Evolutionary conservation across 1,284 basidiomycete species (phyloP).

Genomic region (Grifola frondosa): DNA sequence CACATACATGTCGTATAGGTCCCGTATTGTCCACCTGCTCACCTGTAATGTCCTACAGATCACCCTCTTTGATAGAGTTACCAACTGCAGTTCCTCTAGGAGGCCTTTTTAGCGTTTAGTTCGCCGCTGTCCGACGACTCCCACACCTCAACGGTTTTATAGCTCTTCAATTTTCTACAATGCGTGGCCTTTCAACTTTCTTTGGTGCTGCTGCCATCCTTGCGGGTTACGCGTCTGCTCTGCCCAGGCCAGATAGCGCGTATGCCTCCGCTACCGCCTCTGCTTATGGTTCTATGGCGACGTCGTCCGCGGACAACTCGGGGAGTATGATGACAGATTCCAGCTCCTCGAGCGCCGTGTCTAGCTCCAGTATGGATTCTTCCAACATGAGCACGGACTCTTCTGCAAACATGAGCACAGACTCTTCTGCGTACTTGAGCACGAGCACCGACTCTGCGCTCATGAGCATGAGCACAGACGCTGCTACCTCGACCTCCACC

Average conservation of each 20-base stretch:
- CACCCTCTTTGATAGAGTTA: constrained; percentile 73
- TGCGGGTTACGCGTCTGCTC: constrained; percentile 49
- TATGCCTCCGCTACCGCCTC: constrained; percentile 23
- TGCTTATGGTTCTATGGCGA: constrained; percentile 5
- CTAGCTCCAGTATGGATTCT: constrained; percentile 1
- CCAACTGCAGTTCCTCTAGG: constrained; percentile 53
- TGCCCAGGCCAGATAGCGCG: constrained; percentile 46
- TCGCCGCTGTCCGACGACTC: constrained; percentile 40
- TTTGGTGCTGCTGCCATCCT: constrained; percentile 52
- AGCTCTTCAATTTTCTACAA: constrained; percentile 40
- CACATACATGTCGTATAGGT: too few species aligned
- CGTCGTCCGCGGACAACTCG: constrained; percentile 5
- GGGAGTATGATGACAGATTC: constrained; percentile 2
- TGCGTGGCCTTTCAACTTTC: constrained; percentile 55
- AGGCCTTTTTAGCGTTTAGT: constrained; percentile 44
- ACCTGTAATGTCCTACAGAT: too few species aligned
- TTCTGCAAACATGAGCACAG: constrained; percentile 3
- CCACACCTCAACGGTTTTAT: constrained; percentile 49
- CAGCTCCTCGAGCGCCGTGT: constrained; percentile 3
- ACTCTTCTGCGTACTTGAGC: constrained; percentile 33
- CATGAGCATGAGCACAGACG: constrained; percentile 6
- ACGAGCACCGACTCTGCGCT: constrained; percentile 10
- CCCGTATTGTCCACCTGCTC: too few species aligned
- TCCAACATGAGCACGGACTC: constrained; percentile 2
- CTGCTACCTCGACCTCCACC: constrained; percentile 13